Base-by-base conservation (phyloP, 345 rosid genomes). In the Pistacia integerrima region DNA sequence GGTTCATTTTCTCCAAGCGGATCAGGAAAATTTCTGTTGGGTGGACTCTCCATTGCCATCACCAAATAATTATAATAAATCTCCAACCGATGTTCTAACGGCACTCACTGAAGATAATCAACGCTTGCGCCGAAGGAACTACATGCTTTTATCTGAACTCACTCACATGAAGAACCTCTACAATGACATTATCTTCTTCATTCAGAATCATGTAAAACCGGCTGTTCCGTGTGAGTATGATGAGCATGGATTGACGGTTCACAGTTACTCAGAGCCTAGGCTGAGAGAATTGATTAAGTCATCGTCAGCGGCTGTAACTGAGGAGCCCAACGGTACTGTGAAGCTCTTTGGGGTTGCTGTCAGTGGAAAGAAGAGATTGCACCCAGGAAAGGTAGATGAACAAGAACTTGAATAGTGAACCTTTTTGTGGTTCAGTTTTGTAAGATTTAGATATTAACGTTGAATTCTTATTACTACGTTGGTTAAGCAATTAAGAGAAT, bases 111-210 rank as follows among this genome's bases (percentile, higher is more conserved):
- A 88, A 69, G 94, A 90, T 68, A 88, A 90, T 61, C 83, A 87
- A 54, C 76, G 87, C 20, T 82, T 90, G 11, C 67, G 87, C 44
- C 75, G 82, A 69, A 90, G 77, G 73, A 90, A 90, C 82, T 75
- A 66, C 73, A 77, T 82, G 88, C 85, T 90, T 16, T 20, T 87
- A n/a, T 87, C 92, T 22, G 92, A 88, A 73, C 89, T 90, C 14
- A 55, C 84, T 25, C 90, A 83, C 83, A 85, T 87, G 94, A 90
- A 87, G 81, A 81, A 30, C 25, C 90, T 88, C 65, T 90, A 90
- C 83, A 88, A 87, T 77, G 89, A 85, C 78, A 87, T 88, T 41
- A 80, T 90, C 49, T 90, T 84, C 79, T 90, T 90, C 80, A 82
- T 90, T 79, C 94, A 90, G 35, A 88, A 85, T 77, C 90, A 90